phyloP scores from a whole-genome alignment of 306 rosid genomes.

The Benincasa hispida region DNA sequence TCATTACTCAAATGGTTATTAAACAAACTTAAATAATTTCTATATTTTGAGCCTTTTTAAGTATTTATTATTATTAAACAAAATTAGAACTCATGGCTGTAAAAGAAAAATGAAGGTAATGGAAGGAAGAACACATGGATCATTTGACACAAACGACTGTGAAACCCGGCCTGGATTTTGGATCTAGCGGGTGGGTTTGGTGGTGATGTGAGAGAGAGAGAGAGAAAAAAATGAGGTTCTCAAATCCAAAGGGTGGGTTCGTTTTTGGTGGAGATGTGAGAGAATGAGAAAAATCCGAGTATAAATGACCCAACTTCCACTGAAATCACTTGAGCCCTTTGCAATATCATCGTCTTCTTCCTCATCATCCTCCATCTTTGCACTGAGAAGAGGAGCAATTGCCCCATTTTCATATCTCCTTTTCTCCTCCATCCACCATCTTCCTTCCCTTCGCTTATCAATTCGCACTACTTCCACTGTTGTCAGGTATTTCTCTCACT shows the following conservation, averaged over 20 bases:
- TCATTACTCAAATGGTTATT: too few relatives aligned
- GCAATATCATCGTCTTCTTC: background rate
- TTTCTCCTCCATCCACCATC: background rate
- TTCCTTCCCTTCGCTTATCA: background rate
- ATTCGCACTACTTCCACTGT: background rate
- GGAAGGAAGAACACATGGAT: background rate
- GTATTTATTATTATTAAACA: background rate
- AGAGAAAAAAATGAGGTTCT: background rate
- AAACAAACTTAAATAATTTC: too few relatives aligned
- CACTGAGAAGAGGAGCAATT: background rate
- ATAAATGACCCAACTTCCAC: background rate
- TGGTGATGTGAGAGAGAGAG: background rate
- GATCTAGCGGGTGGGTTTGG: background rate
- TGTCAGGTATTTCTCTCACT: background rate
- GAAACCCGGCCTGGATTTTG: background rate
- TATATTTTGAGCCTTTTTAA: too few relatives aligned
- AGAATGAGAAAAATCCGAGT: background rate
- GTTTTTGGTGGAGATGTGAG: background rate
- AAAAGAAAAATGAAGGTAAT: background rate
- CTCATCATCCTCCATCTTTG: background rate
- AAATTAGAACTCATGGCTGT: background rate
- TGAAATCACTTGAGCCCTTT: constrained; percentile 1
- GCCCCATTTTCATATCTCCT: background rate
- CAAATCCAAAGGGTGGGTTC: background rate
- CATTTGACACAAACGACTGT: background rate